These are phyloP conservation scores for Suhomyces tanzawaensis DNA, from an alignment of 805 yeast genomes.

Conservation along the genomic window DNA sequence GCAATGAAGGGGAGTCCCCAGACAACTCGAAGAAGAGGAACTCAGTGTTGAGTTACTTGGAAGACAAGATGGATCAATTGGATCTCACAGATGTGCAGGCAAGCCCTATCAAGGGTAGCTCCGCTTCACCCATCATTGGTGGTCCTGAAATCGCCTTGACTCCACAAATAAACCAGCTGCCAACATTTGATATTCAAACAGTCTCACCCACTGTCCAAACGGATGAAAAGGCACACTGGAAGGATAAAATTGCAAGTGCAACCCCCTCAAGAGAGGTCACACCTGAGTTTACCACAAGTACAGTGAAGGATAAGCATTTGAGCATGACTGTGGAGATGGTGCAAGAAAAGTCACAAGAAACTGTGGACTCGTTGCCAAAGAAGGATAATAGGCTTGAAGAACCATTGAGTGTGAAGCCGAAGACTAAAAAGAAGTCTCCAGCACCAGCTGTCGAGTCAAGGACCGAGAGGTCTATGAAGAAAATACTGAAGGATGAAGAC, in stretches of 20 bases:
- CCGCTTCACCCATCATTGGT: slow-evolving; percentile 3
- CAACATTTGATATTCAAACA: slow-evolving; percentile 23
- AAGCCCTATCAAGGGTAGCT: slow-evolving; percentile 18
- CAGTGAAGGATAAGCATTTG: slow-evolving; percentile 5
- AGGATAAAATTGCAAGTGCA: background rate
- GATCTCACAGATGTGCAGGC: slow-evolving; percentile 31
- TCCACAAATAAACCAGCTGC: slow-evolving; percentile 32
- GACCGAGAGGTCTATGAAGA: slow-evolving; percentile 1
- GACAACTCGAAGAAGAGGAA: slow-evolving; percentile 31
- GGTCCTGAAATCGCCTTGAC: slow-evolving; percentile 12
- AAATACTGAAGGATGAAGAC: slow-evolving; percentile 9
- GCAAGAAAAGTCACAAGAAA: slow-evolving; percentile 5
- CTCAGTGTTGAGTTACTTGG: slow-evolving; percentile 42
- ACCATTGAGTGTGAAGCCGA: slow-evolving; percentile 1
- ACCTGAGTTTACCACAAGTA: slow-evolving; percentile 2
- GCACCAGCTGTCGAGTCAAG: background rate
- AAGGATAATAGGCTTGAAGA: slow-evolving; percentile 1
- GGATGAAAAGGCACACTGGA: background rate
- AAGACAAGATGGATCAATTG: slow-evolving; percentile 42
- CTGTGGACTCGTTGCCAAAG: background rate
- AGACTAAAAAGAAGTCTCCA: slow-evolving; percentile 2
- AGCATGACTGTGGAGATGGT: slow-evolving; percentile 2
- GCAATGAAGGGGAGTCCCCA: slow-evolving; percentile 19
- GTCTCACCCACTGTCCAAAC: slow-evolving; percentile 6
- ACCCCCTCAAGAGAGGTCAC: slow-evolving; percentile 1